Percentiles rank a stretch among this genome's conserved stretches.
phyloP scores from a whole-genome alignment of 2,329 filamentous ascomycete genomes.

The Talaromyces piceae region DNA sequence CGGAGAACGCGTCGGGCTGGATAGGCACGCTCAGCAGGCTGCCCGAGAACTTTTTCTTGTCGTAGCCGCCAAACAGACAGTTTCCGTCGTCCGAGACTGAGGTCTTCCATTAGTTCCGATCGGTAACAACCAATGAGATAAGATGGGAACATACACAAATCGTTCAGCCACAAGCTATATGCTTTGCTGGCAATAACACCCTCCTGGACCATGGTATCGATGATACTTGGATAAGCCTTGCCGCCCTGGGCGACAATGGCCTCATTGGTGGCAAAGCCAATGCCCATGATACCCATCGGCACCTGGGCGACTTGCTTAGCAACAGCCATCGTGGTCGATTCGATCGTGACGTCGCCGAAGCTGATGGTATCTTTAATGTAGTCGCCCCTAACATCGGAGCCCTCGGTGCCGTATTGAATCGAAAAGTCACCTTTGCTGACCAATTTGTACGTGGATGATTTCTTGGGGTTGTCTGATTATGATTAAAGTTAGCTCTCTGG shows the following conservation, averaged over 20 bases:
- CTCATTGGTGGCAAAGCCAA: conserved; percentile 28
- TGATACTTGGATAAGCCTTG: conserved; percentile 50
- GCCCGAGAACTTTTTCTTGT: conserved; percentile 65
- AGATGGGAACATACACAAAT: conserved; percentile 21
- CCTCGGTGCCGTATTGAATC: conserved; percentile 32
- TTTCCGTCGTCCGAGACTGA: conserved; percentile 56
- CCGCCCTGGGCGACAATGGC: conserved; percentile 13
- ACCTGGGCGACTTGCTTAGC: conserved; percentile 20
- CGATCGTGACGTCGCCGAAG: conserved; percentile 26
- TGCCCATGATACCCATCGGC: conserved; percentile 30
- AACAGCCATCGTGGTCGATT: conserved; percentile 31
- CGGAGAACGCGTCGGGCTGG: conserved; percentile 44
- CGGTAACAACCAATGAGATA: neutral
- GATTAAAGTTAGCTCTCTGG: neutral
- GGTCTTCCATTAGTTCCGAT: neutral
- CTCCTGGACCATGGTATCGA: conserved; percentile 57
- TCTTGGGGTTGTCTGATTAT: conserved; percentile 14
- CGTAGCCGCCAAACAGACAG: conserved; percentile 74
- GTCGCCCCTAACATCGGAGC: conserved; percentile 28
- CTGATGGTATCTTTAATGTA: conserved; percentile 31
- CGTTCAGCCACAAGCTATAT: conserved; percentile 33
- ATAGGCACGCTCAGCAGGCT: conserved; percentile 56
- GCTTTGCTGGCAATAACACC: conserved; percentile 44
- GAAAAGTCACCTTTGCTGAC: conserved; percentile 19
- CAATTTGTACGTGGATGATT: conserved; percentile 17